phyloP scores from a whole-genome alignment of 371 early-diverging fungal species.

The Batkoa obscura region DNA sequence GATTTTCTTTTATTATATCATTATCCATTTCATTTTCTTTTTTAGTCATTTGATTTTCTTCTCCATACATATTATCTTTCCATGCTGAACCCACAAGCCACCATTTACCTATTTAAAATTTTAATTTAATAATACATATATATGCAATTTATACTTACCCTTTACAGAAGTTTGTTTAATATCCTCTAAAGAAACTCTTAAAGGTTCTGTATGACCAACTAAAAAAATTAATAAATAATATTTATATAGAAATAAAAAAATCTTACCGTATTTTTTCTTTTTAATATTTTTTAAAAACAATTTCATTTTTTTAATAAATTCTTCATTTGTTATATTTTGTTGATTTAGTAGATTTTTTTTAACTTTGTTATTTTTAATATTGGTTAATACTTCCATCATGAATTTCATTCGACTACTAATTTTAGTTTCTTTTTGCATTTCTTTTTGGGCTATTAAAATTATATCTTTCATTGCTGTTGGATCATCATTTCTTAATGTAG shows the following conservation, averaged over 20 bases:
- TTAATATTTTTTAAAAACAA: slow-evolving; percentile 52
- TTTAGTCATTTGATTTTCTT: slow-evolving; percentile 17
- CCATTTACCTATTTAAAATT: slow-evolving; percentile 38
- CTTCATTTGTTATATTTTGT: slow-evolving; percentile 63
- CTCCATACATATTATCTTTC: slow-evolving; percentile 41
- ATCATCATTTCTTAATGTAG: slow-evolving; percentile 76
- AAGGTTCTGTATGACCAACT: slow-evolving; percentile 35
- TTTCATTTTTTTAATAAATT: slow-evolving; percentile 53
- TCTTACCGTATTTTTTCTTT: slow-evolving; percentile 28
- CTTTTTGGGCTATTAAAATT: slow-evolving; percentile 45
- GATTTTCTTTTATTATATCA: slow-evolving; percentile 17
- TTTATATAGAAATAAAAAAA: background rate
- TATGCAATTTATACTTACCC: slow-evolving; percentile 52
- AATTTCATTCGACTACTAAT: slow-evolving; percentile 60
- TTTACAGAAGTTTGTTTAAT: slow-evolving; percentile 62
- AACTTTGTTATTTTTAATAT: slow-evolving; percentile 83
- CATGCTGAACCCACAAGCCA: slow-evolving; percentile 73
- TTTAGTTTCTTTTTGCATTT: slow-evolving; percentile 11
- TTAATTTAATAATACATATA: slow-evolving; percentile 38
- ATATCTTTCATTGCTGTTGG: slow-evolving; percentile 75
- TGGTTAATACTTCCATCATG: slow-evolving; percentile 80
- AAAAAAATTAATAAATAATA: background rate
- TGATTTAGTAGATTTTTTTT: slow-evolving; percentile 42
- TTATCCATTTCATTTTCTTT: slow-evolving; percentile 17
- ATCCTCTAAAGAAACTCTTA: slow-evolving; percentile 76